Evolutionary conservation across 2,329 filamentous ascomycete genomes (phyloP).

Genomic region (Aciculosporium take): DNA sequence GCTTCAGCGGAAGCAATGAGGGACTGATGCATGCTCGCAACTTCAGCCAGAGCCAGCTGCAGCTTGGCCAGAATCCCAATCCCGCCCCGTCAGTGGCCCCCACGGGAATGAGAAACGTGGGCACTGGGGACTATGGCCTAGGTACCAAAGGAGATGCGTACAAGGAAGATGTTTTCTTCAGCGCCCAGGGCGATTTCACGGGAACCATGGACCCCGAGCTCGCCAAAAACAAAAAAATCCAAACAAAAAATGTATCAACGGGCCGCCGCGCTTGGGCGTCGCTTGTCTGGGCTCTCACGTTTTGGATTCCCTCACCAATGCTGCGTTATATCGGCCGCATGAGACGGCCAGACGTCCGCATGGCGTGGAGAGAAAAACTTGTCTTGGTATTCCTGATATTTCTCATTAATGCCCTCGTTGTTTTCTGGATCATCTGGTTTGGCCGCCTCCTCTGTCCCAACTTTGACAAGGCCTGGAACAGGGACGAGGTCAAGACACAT

Average conservation of each 20-base stretch:
- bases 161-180: conserved; percentile 62
- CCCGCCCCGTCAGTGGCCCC: conserved; percentile 47
- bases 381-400: conserved; percentile 69
- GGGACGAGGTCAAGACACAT: conserved; percentile 55
- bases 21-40: conserved; percentile 51
- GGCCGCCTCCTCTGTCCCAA: conserved; percentile 80
- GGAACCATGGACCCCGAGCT: conserved; percentile 63
- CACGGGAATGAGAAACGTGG: conserved; percentile 40
- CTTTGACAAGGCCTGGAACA: conserved; percentile 75
- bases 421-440: conserved; percentile 88
- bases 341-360: conserved; percentile 90
- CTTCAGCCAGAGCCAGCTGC: conserved; percentile 40
- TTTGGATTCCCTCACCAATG: conserved; percentile 81
- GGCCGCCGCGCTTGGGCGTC: conserved; percentile 65
- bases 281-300: conserved; percentile 76
- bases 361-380: conserved; percentile 95
- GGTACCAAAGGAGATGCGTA: conserved; percentile 72
- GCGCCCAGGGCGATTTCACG: conserved; percentile 51
- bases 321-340: conserved; percentile 78
- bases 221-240: conserved; percentile 61
- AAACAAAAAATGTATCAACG: conserved; percentile 49
- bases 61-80: conserved; percentile 26
- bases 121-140: conserved; percentile 73
- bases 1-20: conserved; percentile 55
- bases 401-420: conserved; percentile 62